Percentiles rank a stretch among this genome's conserved stretches.
phyloP scores from a whole-genome alignment of 139 green algal species.

The Eudorina sp. region DNA sequence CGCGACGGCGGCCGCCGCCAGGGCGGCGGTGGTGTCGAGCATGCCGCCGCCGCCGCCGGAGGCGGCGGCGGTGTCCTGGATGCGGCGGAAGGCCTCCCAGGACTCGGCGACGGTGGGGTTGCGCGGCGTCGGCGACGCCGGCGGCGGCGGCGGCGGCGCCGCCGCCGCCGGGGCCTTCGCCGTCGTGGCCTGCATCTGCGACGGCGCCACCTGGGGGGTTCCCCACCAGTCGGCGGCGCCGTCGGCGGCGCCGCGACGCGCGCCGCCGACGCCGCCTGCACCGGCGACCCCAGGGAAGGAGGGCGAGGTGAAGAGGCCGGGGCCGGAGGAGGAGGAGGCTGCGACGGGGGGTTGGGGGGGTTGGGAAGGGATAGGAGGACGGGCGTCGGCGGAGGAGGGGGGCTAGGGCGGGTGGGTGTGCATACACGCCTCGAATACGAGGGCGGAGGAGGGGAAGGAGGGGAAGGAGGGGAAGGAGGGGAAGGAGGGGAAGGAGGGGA shows the following conservation, averaged over 20 bases:
- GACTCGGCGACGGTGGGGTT: slow-evolving; percentile 6
- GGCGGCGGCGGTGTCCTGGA: background rate
- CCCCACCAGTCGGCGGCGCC: slow-evolving; percentile 44
- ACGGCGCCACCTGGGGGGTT: background rate
- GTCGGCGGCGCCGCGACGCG: no score
- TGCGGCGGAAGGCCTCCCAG: slow-evolving; percentile 32
- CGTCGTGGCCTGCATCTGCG: background rate
- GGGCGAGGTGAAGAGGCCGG: slow-evolving; percentile 1
- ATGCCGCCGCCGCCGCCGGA: background rate
- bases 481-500: background rate
- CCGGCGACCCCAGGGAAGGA: no score
- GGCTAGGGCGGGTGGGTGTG: no score
- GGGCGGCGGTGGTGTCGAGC: slow-evolving; percentile 32
- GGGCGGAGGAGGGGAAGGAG: background rate
- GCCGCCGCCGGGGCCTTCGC: background rate
- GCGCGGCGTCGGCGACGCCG: background rate
- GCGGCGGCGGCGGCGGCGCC: background rate
- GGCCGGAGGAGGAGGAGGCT: background rate
- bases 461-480: background rate
- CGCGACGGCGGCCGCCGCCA: slow-evolving; percentile 26
- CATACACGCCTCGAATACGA: no score
- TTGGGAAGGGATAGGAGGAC: background rate
- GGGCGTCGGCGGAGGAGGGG: no score
- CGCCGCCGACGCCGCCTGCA: no score
- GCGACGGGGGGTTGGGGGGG: background rate